Evolutionary conservation across 169 alveolate species (phyloP).

Genomic region (Eimeria acervulina): DNA sequence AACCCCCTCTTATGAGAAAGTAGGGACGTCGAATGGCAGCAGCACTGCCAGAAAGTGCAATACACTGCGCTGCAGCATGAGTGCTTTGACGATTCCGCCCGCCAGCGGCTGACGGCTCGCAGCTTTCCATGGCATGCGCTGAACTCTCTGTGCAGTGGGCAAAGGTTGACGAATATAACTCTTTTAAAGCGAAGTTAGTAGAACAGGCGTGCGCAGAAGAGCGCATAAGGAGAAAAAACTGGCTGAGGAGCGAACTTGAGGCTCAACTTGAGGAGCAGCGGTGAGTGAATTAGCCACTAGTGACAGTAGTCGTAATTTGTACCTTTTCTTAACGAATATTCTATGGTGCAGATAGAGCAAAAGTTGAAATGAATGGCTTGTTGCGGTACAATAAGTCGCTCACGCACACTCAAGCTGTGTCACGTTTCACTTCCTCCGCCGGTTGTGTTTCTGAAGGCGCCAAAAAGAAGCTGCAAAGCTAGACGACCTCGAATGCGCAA

Average conservation of each 20-base stretch:
- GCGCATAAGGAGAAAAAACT: slow-evolving; percentile 19
- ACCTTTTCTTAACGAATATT: neutral
- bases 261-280: slow-evolving; percentile 67
- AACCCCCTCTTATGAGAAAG: neutral
- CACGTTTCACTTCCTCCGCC: neutral
- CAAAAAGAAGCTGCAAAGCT: slow-evolving; percentile 47
- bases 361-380: neutral
- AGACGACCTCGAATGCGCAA: slow-evolving; percentile 62
- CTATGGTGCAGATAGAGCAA: neutral
- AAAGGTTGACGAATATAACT: slow-evolving; percentile 60
- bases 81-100: neutral
- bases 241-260: slow-evolving; percentile 54
- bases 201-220: slow-evolving; percentile 62
- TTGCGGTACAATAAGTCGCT: neutral
- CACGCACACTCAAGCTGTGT: neutral
- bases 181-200: slow-evolving; percentile 46
- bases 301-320: neutral
- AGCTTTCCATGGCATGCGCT: neutral
- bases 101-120: neutral
- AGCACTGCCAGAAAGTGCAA: neutral
- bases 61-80: neutral
- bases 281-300: neutral
- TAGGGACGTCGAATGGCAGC: neutral
- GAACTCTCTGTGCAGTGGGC: slow-evolving; percentile 45
- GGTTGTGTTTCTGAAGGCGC: slow-evolving; percentile 41